phyloP scores from a whole-genome alignment of 169 alveolate genomes.

The Besnoitia besnoiti region DNA sequence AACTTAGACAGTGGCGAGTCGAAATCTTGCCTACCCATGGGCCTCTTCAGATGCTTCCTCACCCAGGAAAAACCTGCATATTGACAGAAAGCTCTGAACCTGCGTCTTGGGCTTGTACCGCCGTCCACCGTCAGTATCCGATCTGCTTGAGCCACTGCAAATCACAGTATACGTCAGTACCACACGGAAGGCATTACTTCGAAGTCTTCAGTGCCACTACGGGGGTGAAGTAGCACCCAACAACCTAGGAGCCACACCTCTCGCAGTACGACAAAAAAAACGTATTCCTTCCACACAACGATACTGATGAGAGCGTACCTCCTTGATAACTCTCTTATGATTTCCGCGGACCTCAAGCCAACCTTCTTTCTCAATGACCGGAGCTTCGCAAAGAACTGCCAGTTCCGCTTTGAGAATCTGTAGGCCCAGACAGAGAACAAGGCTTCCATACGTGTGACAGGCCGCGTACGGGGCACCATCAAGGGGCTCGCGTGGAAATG shows the following conservation, averaged over 20 bases:
- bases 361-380: conserved; percentile 25
- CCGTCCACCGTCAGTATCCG: conserved; percentile 30
- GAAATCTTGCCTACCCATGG: no score
- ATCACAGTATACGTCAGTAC: background rate
- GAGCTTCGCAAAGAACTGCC: conserved; percentile 25
- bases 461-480: background rate
- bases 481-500: no score
- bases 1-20: no score
- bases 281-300: background rate
- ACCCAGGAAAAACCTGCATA: no score
- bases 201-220: no score
- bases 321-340: background rate
- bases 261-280: no score
- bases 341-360: conserved; percentile 25
- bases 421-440: background rate
- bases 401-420: conserved; percentile 30
- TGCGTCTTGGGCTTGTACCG: no score
- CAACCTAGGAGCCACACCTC: no score
- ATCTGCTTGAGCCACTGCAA: conserved; percentile 36
- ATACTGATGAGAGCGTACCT: background rate
- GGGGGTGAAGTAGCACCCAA: no score
- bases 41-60: no score
- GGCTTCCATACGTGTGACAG: background rate
- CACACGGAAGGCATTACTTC: no score
- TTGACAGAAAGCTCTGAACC: no score